Evolutionary conservation across 2,329 filamentous ascomycete genomes (phyloP).

Genomic region (Neopestalotiopsis sp.): DNA sequence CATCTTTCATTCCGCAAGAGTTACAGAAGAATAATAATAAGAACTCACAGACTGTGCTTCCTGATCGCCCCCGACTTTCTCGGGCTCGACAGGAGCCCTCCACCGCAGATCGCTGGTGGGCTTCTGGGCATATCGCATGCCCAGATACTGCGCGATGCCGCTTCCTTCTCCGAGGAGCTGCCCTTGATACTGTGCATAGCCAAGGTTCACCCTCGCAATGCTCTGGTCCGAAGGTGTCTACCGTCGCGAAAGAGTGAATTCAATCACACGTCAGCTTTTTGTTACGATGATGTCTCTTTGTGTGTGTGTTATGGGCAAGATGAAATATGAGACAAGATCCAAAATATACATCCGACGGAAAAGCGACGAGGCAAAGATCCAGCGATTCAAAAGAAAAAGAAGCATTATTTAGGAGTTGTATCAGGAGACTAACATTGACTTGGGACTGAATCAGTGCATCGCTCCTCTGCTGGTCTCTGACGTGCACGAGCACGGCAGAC

Average conservation of each 20-base stretch:
- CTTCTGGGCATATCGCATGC: conserved; percentile 58
- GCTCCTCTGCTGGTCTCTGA: conserved; percentile 21
- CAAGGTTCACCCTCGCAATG: conserved; percentile 42
- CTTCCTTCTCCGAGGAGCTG: conserved; percentile 34
- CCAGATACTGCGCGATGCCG: conserved; percentile 52
- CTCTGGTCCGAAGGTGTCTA: conserved; percentile 20
- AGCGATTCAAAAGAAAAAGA: too few relatives aligned
- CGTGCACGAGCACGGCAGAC: conserved; percentile 24
- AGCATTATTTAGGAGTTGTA: neutral
- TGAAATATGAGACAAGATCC: too few relatives aligned
- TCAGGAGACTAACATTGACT: neutral
- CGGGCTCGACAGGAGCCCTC: conserved; percentile 53
- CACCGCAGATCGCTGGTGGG: conserved; percentile 57
- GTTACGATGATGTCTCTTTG: neutral
- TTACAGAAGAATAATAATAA: neutral
- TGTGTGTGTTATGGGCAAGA: too few relatives aligned
- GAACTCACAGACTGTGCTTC: conserved; percentile 41
- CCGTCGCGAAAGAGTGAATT: too few relatives aligned
- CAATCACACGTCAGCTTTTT: neutral
- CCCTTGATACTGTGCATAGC: conserved; percentile 52
- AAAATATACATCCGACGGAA: too few relatives aligned
- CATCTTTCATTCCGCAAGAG: too few relatives aligned
- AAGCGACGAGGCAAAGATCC: too few relatives aligned
- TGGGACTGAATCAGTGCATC: neutral
- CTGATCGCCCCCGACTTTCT: conserved; percentile 37